A percentile compares a stretch with the other conserved stretches of the same genome.
These are phyloP conservation scores for Serpula lacrymans DNA, from an alignment of 768 basidiomycete genomes.

Conservation along the genomic window DNA sequence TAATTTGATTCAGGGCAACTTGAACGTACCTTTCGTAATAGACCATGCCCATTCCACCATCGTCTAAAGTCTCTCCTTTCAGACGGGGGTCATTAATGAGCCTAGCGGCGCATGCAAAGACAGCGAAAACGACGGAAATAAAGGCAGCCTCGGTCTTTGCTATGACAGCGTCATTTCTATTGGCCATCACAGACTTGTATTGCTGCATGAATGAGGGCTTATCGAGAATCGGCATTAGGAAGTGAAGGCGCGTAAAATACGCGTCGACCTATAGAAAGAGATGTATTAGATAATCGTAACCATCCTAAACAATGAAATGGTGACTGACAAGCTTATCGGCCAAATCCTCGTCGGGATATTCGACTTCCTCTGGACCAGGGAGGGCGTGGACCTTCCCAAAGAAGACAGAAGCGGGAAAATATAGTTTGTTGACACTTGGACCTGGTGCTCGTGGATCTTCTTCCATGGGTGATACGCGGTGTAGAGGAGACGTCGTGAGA, in stretches of 20 bases:
- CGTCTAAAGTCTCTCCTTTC: slow-evolving; percentile 56
- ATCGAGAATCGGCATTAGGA: slow-evolving; percentile 83
- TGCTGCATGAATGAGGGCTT: slow-evolving; percentile 77
- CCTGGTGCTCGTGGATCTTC: slow-evolving; percentile 78
- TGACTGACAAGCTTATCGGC: slow-evolving; percentile 78
- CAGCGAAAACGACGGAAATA: slow-evolving; percentile 78
- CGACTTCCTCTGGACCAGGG: slow-evolving; percentile 81
- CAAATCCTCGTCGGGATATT: slow-evolving; percentile 80
- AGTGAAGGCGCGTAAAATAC: slow-evolving; percentile 86
- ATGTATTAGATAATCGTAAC: slow-evolving; percentile 20
- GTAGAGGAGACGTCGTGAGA: slow-evolving; percentile 66
- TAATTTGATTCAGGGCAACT: slow-evolving; percentile 7
- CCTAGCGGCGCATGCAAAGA: slow-evolving; percentile 85
- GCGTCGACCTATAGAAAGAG: slow-evolving; percentile 62
- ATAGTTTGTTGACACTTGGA: slow-evolving; percentile 78
- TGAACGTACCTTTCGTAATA: slow-evolving; percentile 77
- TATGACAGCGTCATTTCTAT: slow-evolving; percentile 46
- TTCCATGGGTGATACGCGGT: slow-evolving; percentile 80
- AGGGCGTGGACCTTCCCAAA: slow-evolving; percentile 84
- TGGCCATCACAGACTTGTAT: slow-evolving; percentile 75
- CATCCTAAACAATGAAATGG: slow-evolving; percentile 11
- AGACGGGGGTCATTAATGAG: slow-evolving; percentile 74
- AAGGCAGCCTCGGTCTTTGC: slow-evolving; percentile 69
- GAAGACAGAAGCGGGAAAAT: slow-evolving; percentile 84
- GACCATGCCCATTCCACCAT: slow-evolving; percentile 86